Percentiles rank a stretch among this genome's conserved stretches.
Evolutionary conservation across 1,284 basidiomycete genomes (phyloP).

Genomic region (Sphaerobolus stellatus): DNA sequence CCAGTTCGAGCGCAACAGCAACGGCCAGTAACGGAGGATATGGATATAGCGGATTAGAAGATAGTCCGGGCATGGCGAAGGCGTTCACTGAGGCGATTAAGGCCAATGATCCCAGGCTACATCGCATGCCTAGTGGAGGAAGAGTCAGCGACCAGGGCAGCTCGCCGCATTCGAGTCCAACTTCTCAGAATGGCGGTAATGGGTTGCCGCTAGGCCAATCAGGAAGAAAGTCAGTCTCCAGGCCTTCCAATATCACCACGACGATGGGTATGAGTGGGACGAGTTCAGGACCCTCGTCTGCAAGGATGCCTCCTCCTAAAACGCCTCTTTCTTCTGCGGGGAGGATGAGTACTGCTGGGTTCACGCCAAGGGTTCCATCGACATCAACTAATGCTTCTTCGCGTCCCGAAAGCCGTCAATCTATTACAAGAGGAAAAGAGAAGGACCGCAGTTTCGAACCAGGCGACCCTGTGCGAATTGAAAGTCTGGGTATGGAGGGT

Average conservation of each 20-base stretch:
- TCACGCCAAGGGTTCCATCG: conserved; percentile 27
- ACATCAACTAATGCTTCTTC: conserved; percentile 14
- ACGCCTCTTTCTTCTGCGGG: conserved; percentile 41
- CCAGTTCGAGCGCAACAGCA: conserved; percentile 52
- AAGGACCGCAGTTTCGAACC: conserved; percentile 51
- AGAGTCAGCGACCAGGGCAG: conserved; percentile 24
- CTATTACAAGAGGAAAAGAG: conserved; percentile 46
- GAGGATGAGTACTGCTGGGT: neutral
- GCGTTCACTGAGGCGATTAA: conserved; percentile 76
- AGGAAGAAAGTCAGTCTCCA: conserved; percentile 41
- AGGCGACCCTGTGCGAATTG: conserved; percentile 82
- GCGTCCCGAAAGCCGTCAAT: conserved; percentile 59
- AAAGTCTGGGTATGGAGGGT: conserved; percentile 84
- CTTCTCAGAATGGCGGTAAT: conserved; percentile 42
- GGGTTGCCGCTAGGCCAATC: conserved; percentile 26
- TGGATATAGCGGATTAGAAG: conserved; percentile 44
- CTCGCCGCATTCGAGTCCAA: conserved; percentile 45
- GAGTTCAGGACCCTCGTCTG: conserved; percentile 40
- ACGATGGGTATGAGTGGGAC: conserved; percentile 45
- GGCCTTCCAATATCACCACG: conserved; percentile 30
- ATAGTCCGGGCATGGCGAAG: conserved; percentile 44
- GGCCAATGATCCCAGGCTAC: conserved; percentile 72
- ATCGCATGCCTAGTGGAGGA: conserved; percentile 39
- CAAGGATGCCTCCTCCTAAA: conserved; percentile 41
- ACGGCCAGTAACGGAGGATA: conserved; percentile 21